phyloP scores from a whole-genome alignment of 176 grass and related monocot species.

The Miscanthus lutarioriparius region DNA sequence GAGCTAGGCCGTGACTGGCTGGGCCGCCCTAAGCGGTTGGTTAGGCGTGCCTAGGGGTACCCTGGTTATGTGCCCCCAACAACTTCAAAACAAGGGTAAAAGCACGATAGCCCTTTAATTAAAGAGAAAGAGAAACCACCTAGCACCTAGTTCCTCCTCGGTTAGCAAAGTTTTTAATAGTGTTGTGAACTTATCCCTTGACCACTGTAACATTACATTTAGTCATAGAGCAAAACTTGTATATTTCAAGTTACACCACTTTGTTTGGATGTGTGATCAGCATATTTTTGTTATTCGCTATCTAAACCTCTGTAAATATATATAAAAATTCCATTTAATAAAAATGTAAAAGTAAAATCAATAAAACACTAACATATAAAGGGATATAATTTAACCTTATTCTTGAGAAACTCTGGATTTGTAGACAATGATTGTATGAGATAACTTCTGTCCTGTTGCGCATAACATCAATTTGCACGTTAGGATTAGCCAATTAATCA shows the following conservation, averaged over 20 bases:
- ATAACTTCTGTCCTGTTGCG: constrained; percentile 54
- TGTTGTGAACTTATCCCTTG: not conserved
- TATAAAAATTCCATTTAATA: not conserved
- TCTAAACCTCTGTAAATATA: not conserved
- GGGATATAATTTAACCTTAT: constrained; percentile 54
- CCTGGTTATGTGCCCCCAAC: too few relatives aligned
- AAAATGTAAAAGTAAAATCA: not conserved
- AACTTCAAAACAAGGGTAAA: not conserved
- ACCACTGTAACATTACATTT: not conserved
- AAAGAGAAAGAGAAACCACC: not conserved
- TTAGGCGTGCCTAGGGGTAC: too few relatives aligned
- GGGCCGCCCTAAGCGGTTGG: too few relatives aligned
- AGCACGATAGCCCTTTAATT: not conserved
- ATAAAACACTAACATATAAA: not conserved
- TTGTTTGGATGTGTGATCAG: constrained; percentile 8
- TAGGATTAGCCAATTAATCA: not conserved
- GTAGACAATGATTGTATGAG: constrained; percentile 71
- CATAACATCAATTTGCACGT: not conserved
- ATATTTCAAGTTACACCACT: not conserved
- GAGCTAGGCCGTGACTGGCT: too few relatives aligned
- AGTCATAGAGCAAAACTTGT: not conserved
- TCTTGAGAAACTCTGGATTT: constrained; percentile 74
- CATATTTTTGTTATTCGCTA: not conserved
- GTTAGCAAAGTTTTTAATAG: not conserved
- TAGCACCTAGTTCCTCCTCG: not conserved